Evolutionary conservation across 768 basidiomycete species (phyloP), one percentile per base, ranked within the genome.

Genomic region (Tylopilus rubrobrunneus): DNA sequence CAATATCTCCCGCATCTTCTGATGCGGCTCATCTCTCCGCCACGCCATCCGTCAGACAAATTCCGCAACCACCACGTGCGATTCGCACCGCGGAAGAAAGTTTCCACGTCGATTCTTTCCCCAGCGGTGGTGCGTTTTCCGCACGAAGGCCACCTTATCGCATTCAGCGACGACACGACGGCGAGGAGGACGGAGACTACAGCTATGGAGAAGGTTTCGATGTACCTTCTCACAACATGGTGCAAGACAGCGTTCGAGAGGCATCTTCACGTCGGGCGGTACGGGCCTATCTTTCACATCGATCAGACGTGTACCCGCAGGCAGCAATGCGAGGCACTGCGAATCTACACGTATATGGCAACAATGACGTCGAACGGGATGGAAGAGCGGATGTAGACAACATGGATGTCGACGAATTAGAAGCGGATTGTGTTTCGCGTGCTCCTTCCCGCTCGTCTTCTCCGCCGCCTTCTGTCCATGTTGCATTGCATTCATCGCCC

Each of bases 191-290:
- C 4, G 75, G 67, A 29, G 68, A 75, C n/a, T 39, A 58, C 17
- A 47, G 28, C 50, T 71, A 72, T n/a, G 78, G 78, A 9, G 78
- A 79, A 45, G 71, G 82, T 54, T 73, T 82, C n/a, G 73, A 81
- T 23, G 78, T 82, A 27, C 80, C 82, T 1, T 75, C 78, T 2
- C 68, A 85, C 58, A 74, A 67, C 28, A 68, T 71, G 23, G 74
- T 81, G 17, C 84, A 85, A 65, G 74, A 76, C 62, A 80, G 83
- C 55, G 78, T 85, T 36, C 77, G 81, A 58, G 76, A 78, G 40
- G 67, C 84, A 43, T 70, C 86, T 51, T 75, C 76, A 17, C 73
- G 75, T 6, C 81, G 79, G 62, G 79, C 76, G 46, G 64, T 78
- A 12, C 71, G 75, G 31, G 64, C 75, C 41, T 71, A 73, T 42